A percentile compares a stretch with the other conserved stretches of the same genome.
phyloP scores from a whole-genome alignment of 805 yeast genomes.

The Huiozyma naganishii region DNA sequence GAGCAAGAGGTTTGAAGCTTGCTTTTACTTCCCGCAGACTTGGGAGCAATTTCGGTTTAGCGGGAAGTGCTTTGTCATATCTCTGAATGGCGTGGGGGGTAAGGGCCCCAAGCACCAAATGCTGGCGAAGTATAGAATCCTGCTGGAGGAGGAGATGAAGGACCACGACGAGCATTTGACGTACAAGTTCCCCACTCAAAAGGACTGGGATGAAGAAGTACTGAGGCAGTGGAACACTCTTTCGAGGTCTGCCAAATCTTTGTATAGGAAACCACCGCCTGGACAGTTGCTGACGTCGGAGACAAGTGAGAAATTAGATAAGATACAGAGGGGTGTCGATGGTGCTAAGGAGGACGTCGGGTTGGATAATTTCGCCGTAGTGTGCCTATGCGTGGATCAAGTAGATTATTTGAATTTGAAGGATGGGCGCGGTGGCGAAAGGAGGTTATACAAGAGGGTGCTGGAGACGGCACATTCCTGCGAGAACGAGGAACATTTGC shows the following conservation, averaged over 20 bases:
- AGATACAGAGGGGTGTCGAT: conserved; percentile 73
- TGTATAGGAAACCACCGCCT: conserved; percentile 67
- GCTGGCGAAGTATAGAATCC: conserved; percentile 3
- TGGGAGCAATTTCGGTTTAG: conserved; percentile 64
- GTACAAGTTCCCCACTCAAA: conserved; percentile 19
- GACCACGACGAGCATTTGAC: conserved; percentile 2
- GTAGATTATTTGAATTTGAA: conserved; percentile 61
- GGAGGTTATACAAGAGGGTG: conserved; percentile 16
- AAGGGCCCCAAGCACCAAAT: background rate
- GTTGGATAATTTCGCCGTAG: conserved; percentile 54
- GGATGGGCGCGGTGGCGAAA: conserved; percentile 31
- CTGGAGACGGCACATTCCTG: conserved; percentile 3
- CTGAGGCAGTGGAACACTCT: conserved; percentile 51
- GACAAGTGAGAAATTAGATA: conserved; percentile 49
- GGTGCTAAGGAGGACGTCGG: conserved; percentile 58
- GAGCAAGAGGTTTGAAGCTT: conserved; percentile 59
- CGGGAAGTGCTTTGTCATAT: conserved; percentile 48
- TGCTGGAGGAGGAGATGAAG: conserved; percentile 1
- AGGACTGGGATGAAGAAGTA: conserved; percentile 63
- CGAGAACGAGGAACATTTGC: conserved; percentile 1
- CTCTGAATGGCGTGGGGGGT: conserved; percentile 10
- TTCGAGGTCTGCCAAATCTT: conserved; percentile 48
- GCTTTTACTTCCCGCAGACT: conserved; percentile 54
- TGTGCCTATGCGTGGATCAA: conserved; percentile 55
- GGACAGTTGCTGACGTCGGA: conserved; percentile 47